phyloP scores from a whole-genome alignment of 495 filamentous ascomycete genomes.

The Aspergillus nanangensis region DNA sequence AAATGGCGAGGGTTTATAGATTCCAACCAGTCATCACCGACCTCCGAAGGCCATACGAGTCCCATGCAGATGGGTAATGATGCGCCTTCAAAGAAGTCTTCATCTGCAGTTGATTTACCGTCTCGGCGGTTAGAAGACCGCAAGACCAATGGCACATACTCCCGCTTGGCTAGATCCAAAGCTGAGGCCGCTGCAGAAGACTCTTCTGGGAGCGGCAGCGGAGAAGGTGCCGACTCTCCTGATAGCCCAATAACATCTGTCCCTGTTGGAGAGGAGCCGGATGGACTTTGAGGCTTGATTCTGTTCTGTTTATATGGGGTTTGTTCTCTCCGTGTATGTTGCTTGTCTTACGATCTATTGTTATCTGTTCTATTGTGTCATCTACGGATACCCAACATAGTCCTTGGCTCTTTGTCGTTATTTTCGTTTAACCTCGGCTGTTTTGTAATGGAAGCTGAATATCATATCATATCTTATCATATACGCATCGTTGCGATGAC shows the following conservation, averaged over 20 bases:
- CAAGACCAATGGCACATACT: conserved; percentile 5
- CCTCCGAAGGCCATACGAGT: conserved; percentile 20
- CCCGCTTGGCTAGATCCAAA: no score
- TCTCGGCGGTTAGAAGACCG: conserved; percentile 1
- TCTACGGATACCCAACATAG: conserved; percentile 38
- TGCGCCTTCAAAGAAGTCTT: conserved; percentile 1
- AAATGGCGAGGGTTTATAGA: conserved; percentile 85
- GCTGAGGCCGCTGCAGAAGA: conserved; percentile 26
- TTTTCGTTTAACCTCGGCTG: no score
- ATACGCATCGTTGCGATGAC: not conserved
- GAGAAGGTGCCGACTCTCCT: conserved; percentile 26
- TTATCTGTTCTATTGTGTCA: conserved; percentile 21
- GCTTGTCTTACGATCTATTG: no score
- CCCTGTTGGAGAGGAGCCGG: not conserved
- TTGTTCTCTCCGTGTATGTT: not conserved
- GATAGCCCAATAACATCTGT: conserved; percentile 14
- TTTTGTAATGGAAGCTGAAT: no score
- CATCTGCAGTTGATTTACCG: not conserved
- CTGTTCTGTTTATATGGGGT: not conserved
- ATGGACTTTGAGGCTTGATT: no score
- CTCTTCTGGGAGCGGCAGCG: conserved; percentile 34
- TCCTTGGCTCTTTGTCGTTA: conserved; percentile 2
- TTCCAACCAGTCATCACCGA: conserved; percentile 16
- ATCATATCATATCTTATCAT: no score
- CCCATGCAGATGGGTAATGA: conserved; percentile 27